Evolutionary conservation across 192 early-diverging fungal species (phyloP).

Genomic region (Backusella macrospora): DNA sequence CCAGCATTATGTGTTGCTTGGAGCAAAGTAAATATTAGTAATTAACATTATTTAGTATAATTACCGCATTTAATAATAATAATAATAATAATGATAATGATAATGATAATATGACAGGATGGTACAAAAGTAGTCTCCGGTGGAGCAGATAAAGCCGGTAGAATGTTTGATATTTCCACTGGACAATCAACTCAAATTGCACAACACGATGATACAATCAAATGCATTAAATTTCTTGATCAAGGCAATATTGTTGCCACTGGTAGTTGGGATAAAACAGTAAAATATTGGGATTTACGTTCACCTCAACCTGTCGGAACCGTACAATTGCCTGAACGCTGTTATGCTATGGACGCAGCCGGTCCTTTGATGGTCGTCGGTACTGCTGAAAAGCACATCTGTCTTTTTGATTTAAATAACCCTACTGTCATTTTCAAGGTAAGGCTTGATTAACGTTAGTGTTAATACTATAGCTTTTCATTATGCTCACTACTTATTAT

Average conservation of each 20-base stretch:
- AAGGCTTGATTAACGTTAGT: not conserved
- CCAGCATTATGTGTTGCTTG: slow-evolving; percentile 84
- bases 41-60: too few species aligned
- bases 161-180: slow-evolving; percentile 82
- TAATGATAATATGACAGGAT: slow-evolving; percentile 59
- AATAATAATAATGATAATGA: not conserved
- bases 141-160: slow-evolving; percentile 87
- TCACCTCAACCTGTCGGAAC: slow-evolving; percentile 73
- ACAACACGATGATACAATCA: slow-evolving; percentile 89
- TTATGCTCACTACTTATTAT: not conserved
- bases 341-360: slow-evolving; percentile 86
- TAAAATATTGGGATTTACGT: slow-evolving; percentile 96
- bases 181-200: slow-evolving; percentile 84
- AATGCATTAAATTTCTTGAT: slow-evolving; percentile 79
- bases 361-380: slow-evolving; percentile 87
- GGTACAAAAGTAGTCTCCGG: slow-evolving; percentile 89
- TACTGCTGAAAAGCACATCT: slow-evolving; percentile 85
- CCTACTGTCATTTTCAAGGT: slow-evolving; percentile 77
- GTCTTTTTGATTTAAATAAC: slow-evolving; percentile 80
- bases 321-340: slow-evolving; percentile 81
- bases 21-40: slow-evolving; percentile 66
- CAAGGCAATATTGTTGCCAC: slow-evolving; percentile 75
- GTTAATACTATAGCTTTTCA: not conserved
- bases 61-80: not conserved
- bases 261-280: slow-evolving; percentile 94